phyloP scores from a whole-genome alignment of 805 yeast species.

The Priceomyces carsonii region DNA sequence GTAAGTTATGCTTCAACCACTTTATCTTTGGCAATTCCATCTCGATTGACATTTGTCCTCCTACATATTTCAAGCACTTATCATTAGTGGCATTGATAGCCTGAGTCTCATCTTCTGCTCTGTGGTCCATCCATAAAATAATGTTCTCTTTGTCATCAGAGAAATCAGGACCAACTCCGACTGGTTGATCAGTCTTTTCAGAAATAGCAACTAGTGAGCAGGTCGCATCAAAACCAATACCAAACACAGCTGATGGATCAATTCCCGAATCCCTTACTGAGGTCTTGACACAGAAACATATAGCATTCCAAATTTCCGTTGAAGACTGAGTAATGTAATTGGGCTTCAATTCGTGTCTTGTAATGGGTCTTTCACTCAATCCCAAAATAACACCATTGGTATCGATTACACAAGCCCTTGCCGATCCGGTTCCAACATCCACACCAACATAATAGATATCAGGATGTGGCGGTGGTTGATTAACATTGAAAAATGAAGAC shows the following conservation, averaged over 20 bases:
- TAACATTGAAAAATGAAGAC: slow-evolving; percentile 38
- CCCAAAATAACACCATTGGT: slow-evolving; percentile 78
- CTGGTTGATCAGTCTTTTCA: slow-evolving; percentile 63
- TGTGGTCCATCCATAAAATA: slow-evolving; percentile 97
- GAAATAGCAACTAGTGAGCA: slow-evolving; percentile 87
- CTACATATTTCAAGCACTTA: slow-evolving; percentile 83
- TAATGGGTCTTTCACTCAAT: slow-evolving; percentile 74
- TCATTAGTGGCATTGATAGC: slow-evolving; percentile 80
- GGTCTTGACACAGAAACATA: slow-evolving; percentile 77
- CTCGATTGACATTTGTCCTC: slow-evolving; percentile 96
- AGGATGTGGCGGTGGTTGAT: slow-evolving; percentile 42
- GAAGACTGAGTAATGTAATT: slow-evolving; percentile 83
- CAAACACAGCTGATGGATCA: slow-evolving; percentile 66
- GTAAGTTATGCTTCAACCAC: slow-evolving; percentile 89
- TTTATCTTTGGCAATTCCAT: slow-evolving; percentile 97
- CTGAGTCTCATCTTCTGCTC: slow-evolving; percentile 81
- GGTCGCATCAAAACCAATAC: slow-evolving; percentile 96
- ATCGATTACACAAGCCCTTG: slow-evolving; percentile 91
- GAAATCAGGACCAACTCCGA: slow-evolving; percentile 93
- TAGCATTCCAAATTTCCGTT: slow-evolving; percentile 87
- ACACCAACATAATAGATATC: slow-evolving; percentile 72
- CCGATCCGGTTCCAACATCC: slow-evolving; percentile 98
- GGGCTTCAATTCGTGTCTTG: slow-evolving; percentile 72
- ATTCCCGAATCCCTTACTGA: slow-evolving; percentile 75
- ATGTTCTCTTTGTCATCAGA: slow-evolving; percentile 72